Base-by-base conservation (phyloP, 2,329 filamentous ascomycete genomes). In the Talaromyces funiculosus region DNA sequence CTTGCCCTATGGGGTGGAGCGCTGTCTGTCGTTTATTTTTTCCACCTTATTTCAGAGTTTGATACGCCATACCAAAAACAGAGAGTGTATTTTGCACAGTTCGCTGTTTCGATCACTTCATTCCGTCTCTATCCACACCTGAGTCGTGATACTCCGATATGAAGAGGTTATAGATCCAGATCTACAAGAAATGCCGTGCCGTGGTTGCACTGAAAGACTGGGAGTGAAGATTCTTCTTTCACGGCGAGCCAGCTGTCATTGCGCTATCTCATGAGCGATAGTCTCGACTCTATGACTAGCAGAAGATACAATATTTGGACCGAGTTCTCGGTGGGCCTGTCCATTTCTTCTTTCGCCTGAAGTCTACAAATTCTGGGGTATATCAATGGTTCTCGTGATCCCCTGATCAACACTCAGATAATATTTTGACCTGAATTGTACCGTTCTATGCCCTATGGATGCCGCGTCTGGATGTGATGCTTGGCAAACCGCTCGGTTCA, bases 261-360 rank as follows among this genome's bases (percentile, higher is more conserved):
- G n/a, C n/a, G n/a, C n/a, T n/a, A 51, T 16, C 29, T 51, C 47
- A 51, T 51, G 29, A 51, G 33, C 47, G 35, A 51, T 51, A 51
- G 45, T 51, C 45, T 51, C 47, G 35, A 33, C 18, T 31, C 2
- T 29, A 51, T 51, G 29, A 35, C 47, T 51, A 35, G 26, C 29
- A 33, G 12, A 35, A 49, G 26, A 12, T 9, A 16, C 18, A 31
- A 18, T 31, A 20, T 49, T 8, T 22, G 7, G 12, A 33, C 31
- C 20, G n/a, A 29, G 12, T 12, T 47, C 16, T 14, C 31, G 42
- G 49, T 49, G 49, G 31, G 55, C 20, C 31, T 57, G 26, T 24
- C 14, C 40, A 55, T 42, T 55, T 26, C 6, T 20, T 3, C 42
- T 47, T 37, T 22, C 6, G 43, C 20, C 18, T 20, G 16, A 20